phyloP scores from a whole-genome alignment of 257 asterid genomes.

The Marsdenia floribunda region DNA sequence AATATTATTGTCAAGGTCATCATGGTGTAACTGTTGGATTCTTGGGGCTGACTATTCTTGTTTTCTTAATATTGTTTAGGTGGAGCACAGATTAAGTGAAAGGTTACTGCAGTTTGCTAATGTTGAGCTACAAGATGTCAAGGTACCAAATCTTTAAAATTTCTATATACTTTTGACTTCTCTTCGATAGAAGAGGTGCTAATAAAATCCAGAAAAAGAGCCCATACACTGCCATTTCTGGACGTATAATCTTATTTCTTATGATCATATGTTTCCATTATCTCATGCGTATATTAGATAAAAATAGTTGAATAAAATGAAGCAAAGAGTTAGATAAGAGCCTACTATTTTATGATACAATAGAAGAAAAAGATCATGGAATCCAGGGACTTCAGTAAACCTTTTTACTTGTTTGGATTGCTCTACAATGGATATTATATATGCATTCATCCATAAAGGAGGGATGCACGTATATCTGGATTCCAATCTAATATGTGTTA shows the following conservation, averaged over 20 bases:
- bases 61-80: constrained; percentile 32
- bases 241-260: background rate
- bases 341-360: background rate
- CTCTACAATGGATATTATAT: background rate
- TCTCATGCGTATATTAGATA: background rate
- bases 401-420: background rate
- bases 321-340: background rate
- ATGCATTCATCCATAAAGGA: background rate
- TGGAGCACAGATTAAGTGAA: constrained; percentile 65
- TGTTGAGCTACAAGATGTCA: constrained; percentile 82
- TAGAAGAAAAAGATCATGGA: background rate
- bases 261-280: background rate
- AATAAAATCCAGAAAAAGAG: background rate
- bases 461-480: background rate
- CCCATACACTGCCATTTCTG: background rate
- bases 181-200: background rate
- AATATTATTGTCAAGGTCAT: background rate
- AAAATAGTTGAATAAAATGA: background rate
- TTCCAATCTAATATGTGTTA: background rate
- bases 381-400: background rate
- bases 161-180: background rate
- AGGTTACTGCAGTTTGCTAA: constrained; percentile 56
- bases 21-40: background rate
- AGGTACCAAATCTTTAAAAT: constrained; percentile 46
- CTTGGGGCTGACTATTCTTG: background rate